Evolutionary conservation across 345 rosid species (phyloP).

Genomic region (Psidium guajava): DNA sequence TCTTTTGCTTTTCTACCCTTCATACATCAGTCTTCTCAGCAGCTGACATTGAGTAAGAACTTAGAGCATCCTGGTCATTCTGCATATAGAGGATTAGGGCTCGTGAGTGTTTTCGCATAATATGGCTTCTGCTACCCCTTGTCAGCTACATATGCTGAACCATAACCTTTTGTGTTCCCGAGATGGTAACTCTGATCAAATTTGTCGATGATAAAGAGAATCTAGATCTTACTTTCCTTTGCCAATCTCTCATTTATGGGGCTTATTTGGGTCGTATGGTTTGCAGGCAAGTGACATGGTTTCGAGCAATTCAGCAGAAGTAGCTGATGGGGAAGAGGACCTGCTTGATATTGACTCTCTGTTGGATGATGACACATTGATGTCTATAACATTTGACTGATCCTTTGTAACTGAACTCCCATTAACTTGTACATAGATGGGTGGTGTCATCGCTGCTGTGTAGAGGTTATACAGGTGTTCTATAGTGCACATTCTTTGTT

Average conservation of each 20-base stretch:
- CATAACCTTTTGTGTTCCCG: not conserved
- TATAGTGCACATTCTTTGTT: not conserved
- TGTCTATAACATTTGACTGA: conserved; percentile 62
- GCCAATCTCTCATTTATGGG: not conserved
- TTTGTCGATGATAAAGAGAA: not conserved
- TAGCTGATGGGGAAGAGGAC: conserved; percentile 26
- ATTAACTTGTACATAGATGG: not conserved
- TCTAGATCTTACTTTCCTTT: not conserved
- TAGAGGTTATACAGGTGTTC: not conserved
- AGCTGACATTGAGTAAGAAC: not conserved
- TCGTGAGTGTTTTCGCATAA: not conserved
- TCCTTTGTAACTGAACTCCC: not conserved
- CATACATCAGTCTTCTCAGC: not conserved
- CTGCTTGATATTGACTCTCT: conserved; percentile 47
- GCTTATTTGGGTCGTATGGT: not conserved
- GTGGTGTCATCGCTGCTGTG: not conserved
- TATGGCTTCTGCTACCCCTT: not conserved
- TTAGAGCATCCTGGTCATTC: not conserved
- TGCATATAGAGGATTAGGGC: not conserved
- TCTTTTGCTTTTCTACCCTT: not conserved
- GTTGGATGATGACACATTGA: conserved; percentile 57
- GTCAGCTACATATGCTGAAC: not conserved
- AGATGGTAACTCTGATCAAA: not conserved
- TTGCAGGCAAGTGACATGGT: conserved; percentile 29
- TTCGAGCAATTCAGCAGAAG: conserved; percentile 21